Percentiles rank a stretch among this genome's conserved stretches.
Evolutionary conservation across 345 rosid species (phyloP).

Genomic region (Syzygium aromaticum): DNA sequence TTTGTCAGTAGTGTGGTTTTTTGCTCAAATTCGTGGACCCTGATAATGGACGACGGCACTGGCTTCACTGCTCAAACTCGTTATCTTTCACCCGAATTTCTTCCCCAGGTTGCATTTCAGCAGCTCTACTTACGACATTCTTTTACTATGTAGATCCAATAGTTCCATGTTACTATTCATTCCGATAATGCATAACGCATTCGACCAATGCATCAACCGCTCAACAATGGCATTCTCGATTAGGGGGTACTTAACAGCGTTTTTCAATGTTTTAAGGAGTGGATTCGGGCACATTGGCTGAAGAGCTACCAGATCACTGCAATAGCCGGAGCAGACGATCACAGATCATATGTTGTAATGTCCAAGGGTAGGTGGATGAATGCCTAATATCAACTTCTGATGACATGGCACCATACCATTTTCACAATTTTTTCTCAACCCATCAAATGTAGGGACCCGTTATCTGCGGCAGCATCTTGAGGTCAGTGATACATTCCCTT

Average conservation of each 20-base stretch:
- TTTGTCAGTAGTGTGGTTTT: constrained; percentile 81
- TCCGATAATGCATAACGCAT: background rate
- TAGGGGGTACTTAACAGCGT: background rate
- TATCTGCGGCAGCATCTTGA: constrained; percentile 76
- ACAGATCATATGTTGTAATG: constrained; percentile 87
- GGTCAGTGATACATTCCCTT: constrained; percentile 87
- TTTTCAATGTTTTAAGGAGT: constrained; percentile 38
- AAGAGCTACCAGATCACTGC: constrained; percentile 82
- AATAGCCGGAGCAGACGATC: constrained; percentile 74
- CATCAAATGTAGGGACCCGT: constrained; percentile 47
- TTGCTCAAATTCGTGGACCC: constrained; percentile 72
- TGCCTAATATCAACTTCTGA: background rate
- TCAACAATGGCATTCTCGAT: background rate
- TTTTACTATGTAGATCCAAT: background rate
- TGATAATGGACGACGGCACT: constrained; percentile 89
- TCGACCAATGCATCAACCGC: background rate
- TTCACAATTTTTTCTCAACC: background rate
- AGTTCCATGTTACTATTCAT: background rate
- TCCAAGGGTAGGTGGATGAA: constrained; percentile 48
- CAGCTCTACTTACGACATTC: background rate
- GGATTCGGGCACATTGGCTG: constrained; percentile 93
- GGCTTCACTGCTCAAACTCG: constrained; percentile 68
- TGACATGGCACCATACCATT: background rate
- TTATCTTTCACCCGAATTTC: constrained; percentile 63
- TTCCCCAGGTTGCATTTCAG: constrained; percentile 49